phyloP scores from a whole-genome alignment of 768 basidiomycete genomes.

The Kockovaella imperatae region DNA sequence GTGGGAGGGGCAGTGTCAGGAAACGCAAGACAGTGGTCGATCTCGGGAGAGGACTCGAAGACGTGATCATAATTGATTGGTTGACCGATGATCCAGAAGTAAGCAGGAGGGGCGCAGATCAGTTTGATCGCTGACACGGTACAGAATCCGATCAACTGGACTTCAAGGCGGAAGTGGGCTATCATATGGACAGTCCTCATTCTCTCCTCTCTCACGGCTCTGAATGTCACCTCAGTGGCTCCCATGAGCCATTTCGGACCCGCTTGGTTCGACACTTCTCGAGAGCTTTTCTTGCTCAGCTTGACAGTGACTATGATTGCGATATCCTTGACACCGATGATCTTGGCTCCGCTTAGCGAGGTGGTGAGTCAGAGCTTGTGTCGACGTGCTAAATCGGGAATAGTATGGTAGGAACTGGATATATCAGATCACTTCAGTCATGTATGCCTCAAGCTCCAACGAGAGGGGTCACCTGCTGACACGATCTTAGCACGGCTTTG shows the following conservation, averaged over 20 bases:
- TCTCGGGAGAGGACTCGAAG: conserved; percentile 26
- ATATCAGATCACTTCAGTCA: conserved; percentile 32
- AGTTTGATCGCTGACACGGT: not conserved
- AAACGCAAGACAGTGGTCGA: conserved; percentile 16
- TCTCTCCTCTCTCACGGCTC: conserved; percentile 24
- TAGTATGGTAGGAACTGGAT: conserved; percentile 35
- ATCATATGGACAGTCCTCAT: conserved; percentile 18
- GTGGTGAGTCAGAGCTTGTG: conserved; percentile 16
- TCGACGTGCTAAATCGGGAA: not conserved
- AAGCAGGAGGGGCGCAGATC: conserved; percentile 1
- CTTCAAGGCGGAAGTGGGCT: conserved; percentile 20
- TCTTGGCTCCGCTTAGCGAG: conserved; percentile 31
- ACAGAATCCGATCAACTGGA: conserved; percentile 43
- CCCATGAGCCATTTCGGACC: conserved; percentile 14
- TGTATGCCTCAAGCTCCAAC: conserved; percentile 9
- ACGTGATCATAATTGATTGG: conserved; percentile 39
- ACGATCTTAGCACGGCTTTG: conserved; percentile 16
- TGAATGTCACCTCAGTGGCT: conserved; percentile 7
- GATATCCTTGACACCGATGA: conserved; percentile 34
- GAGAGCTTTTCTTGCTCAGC: conserved; percentile 12
- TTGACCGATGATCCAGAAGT: conserved; percentile 37
- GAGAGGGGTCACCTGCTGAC: not conserved
- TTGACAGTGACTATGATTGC: conserved; percentile 21
- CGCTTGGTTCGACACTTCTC: conserved; percentile 13
- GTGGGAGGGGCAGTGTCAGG: conserved; percentile 5